phyloP scores from a whole-genome alignment of 805 yeast genomes.

The Sugiyamaella mastotermitis region DNA sequence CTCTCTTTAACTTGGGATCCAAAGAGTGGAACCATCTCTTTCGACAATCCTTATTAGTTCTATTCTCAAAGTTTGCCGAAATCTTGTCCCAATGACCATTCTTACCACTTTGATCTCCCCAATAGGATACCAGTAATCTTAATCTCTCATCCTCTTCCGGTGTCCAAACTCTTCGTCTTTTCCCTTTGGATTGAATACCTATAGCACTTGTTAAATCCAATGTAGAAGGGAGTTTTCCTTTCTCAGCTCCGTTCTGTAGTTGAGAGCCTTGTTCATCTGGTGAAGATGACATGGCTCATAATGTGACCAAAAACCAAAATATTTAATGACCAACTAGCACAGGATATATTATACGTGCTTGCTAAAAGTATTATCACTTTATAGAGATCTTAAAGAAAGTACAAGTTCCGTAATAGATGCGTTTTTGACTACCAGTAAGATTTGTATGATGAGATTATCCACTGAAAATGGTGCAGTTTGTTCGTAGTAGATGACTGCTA shows the following conservation, averaged over 20 bases:
- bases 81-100: conserved; percentile 39
- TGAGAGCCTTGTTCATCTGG: too few relatives aligned
- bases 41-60: conserved; percentile 77
- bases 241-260: neutral
- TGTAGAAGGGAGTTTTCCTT: conserved; percentile 11
- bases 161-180: conserved; percentile 48
- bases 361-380: too few relatives aligned
- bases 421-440: too few relatives aligned
- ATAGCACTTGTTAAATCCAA: conserved; percentile 14
- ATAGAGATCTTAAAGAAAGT: too few relatives aligned
- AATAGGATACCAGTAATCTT: conserved; percentile 32
- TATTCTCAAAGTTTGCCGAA: conserved; percentile 28
- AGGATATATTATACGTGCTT: too few relatives aligned
- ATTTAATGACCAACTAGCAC: too few relatives aligned
- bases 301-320: too few relatives aligned
- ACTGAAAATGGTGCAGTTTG: too few relatives aligned
- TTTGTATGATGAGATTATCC: too few relatives aligned
- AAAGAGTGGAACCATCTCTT: conserved; percentile 84
- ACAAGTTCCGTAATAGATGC: too few relatives aligned
- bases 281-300: too few relatives aligned
- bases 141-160: conserved; percentile 64
- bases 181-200: conserved; percentile 14
- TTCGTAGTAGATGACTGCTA: too few relatives aligned
- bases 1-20: conserved; percentile 76
- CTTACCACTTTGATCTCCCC: conserved; percentile 43